Evolutionary conservation across 148 eudicot genomes (phyloP).

Genomic region (Diospyros kaki): DNA sequence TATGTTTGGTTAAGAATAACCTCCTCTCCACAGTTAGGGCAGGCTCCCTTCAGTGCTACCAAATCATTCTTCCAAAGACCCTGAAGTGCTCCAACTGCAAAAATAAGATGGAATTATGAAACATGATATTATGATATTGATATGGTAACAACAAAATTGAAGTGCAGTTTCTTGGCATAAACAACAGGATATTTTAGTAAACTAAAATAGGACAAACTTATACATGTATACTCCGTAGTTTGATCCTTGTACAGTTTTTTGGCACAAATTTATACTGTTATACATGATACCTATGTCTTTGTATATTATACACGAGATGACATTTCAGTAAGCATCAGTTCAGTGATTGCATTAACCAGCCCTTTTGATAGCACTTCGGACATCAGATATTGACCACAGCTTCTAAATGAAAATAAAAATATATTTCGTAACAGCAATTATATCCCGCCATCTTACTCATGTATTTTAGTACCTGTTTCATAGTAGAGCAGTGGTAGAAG

Average conservation of each 20-base stretch:
- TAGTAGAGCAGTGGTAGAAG: not conserved
- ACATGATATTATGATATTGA: not conserved
- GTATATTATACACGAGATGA: not conserved
- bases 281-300: not conserved
- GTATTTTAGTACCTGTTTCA: not conserved
- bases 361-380: not conserved
- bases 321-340: not conserved
- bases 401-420: not conserved
- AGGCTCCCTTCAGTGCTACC: conserved; percentile 83
- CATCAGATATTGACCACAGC: not conserved
- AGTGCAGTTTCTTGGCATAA: not conserved
- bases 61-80: conserved; percentile 84
- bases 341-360: not conserved
- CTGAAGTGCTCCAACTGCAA: conserved; percentile 68
- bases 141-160: not conserved
- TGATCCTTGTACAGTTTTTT: too few species aligned
- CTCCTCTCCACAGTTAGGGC: conserved; percentile 98
- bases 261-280: too few species aligned
- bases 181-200: not conserved
- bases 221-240: too few species aligned
- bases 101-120: not conserved
- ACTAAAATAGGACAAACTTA: too few species aligned
- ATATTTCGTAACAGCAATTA: not conserved
- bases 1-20: conserved; percentile 30
- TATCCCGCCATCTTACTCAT: not conserved